phyloP scores from a whole-genome alignment of 2,329 filamentous ascomycete genomes.

The Hortaea sp. region DNA sequence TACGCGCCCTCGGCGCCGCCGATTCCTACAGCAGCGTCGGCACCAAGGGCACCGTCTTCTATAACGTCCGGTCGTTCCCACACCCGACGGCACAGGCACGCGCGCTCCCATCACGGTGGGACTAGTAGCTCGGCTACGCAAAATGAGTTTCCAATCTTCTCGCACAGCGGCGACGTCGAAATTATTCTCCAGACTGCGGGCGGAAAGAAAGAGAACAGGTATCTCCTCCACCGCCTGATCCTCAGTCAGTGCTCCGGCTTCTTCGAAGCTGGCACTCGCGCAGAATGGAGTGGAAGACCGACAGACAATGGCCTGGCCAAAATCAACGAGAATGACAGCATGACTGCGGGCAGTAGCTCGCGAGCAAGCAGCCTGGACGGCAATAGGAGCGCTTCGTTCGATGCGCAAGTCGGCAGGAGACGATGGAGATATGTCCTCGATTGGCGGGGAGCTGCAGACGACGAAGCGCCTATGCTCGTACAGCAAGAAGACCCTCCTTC shows the following conservation, averaged over 20 bases:
- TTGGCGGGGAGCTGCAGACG: slow-evolving; percentile 54
- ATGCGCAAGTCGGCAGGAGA: slow-evolving; percentile 37
- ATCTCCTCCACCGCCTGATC: slow-evolving; percentile 79
- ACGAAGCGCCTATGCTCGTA: slow-evolving; percentile 79
- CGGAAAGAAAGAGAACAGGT: slow-evolving; percentile 65
- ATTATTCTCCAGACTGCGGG: slow-evolving; percentile 57
- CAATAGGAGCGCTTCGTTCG: slow-evolving; percentile 13
- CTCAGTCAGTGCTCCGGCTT: slow-evolving; percentile 85
- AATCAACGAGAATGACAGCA: slow-evolving; percentile 19
- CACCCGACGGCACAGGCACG: slow-evolving; percentile 59
- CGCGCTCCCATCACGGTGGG: slow-evolving; percentile 70
- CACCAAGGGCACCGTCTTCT: slow-evolving; percentile 44
- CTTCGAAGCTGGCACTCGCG: slow-evolving; percentile 59
- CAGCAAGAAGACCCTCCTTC: slow-evolving; percentile 51
- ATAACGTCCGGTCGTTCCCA: slow-evolving; percentile 52
- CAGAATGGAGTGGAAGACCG: slow-evolving; percentile 20
- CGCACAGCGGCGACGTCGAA: slow-evolving; percentile 85
- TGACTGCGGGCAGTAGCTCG: slow-evolving; percentile 21
- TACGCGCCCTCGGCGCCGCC: slow-evolving; percentile 12
- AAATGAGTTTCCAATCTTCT: slow-evolving; percentile 90
- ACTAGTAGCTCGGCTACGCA: slow-evolving; percentile 50
- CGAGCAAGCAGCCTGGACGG: slow-evolving; percentile 30
- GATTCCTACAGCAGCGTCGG: background rate
- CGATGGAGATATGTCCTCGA: slow-evolving; percentile 87
- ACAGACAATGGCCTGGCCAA: slow-evolving; percentile 12